Percentiles rank a stretch among this genome's conserved stretches.
Conservation (phyloP, 306 rosid genomes). For the Psophocarpus tetragonolobus region DNA sequence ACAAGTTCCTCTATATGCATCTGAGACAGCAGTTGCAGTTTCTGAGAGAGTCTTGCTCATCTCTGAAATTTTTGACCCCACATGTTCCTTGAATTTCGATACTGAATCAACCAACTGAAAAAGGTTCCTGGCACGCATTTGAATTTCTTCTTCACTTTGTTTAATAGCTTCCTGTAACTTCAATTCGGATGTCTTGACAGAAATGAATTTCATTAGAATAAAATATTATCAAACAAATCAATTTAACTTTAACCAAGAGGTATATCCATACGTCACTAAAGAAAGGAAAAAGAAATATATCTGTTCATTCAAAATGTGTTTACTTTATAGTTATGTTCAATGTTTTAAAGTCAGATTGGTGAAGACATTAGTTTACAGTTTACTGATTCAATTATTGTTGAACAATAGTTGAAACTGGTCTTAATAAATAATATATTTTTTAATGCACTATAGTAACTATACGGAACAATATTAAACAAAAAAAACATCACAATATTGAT, state of each 20-base stretch:
- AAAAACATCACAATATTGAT: too few species aligned
- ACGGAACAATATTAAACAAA: too few species aligned
- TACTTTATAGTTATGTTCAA: neutral
- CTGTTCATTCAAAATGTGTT: neutral
- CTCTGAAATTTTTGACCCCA: conserved; percentile 56
- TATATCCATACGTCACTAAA: neutral
- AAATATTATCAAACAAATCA: conserved; percentile 8
- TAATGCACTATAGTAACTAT: too few species aligned
- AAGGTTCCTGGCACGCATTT: conserved; percentile 52
- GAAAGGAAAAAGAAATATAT: neutral
- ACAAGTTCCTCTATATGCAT: conserved; percentile 40
- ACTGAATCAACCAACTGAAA: conserved; percentile 58
- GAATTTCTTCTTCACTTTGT: conserved; percentile 66
- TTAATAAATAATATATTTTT: too few species aligned
- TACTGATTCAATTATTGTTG: too few species aligned
- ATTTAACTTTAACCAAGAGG: neutral
- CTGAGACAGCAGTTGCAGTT: conserved; percentile 56
- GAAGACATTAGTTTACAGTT: too few species aligned
- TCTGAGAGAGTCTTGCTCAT: conserved; percentile 60
- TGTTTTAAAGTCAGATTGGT: too few species aligned
- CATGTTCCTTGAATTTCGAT: conserved; percentile 62
- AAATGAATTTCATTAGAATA: conserved; percentile 29
- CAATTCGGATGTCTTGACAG: conserved; percentile 58
- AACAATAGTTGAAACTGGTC: too few species aligned
- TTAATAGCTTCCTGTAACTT: conserved; percentile 63